These are phyloP conservation scores for Phytophthora citrophthora DNA, from an alignment of 352 stramenopile species.

Conservation along the genomic window DNA sequence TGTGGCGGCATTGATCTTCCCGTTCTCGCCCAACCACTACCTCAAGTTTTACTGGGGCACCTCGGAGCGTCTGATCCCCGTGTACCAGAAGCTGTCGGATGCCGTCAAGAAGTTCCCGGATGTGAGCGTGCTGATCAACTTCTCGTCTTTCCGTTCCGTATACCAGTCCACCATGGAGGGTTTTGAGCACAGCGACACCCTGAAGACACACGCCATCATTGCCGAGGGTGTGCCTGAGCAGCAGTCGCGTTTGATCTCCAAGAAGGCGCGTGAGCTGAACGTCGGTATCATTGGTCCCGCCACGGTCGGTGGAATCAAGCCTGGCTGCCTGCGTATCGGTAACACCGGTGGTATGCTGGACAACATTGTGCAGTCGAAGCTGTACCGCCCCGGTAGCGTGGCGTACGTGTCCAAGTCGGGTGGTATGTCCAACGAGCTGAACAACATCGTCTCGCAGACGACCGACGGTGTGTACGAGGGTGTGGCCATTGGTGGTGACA, in stretches of 20 bases:
- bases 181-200: constrained; percentile 91
- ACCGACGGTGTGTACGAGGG: constrained; percentile 97
- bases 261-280: constrained; percentile 89
- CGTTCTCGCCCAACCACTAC: constrained; percentile 96
- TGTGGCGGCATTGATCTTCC: constrained; percentile 95
- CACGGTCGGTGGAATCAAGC: constrained; percentile 97
- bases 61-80: constrained; percentile 93
- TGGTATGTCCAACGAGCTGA: constrained; percentile 98
- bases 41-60: constrained; percentile 98
- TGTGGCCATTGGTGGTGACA: constrained; percentile 94
- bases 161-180: constrained; percentile 95
- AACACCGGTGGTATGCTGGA: constrained; percentile 98
- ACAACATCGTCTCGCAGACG: constrained; percentile 97
- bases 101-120: constrained; percentile 94
- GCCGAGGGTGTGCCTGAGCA: constrained; percentile 96
- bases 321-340: constrained; percentile 96
- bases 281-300: constrained; percentile 96
- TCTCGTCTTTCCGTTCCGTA: constrained; percentile 97
- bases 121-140: constrained; percentile 96
- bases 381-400: constrained; percentile 95
- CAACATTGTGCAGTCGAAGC: constrained; percentile 98
- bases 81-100: constrained; percentile 92
- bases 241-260: constrained; percentile 95
- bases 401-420: constrained; percentile 97
- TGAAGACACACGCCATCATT: constrained; percentile 98